Conservation (phyloP, 495 filamentous ascomycete genomes). For the Parathielavia appendiculata region DNA sequence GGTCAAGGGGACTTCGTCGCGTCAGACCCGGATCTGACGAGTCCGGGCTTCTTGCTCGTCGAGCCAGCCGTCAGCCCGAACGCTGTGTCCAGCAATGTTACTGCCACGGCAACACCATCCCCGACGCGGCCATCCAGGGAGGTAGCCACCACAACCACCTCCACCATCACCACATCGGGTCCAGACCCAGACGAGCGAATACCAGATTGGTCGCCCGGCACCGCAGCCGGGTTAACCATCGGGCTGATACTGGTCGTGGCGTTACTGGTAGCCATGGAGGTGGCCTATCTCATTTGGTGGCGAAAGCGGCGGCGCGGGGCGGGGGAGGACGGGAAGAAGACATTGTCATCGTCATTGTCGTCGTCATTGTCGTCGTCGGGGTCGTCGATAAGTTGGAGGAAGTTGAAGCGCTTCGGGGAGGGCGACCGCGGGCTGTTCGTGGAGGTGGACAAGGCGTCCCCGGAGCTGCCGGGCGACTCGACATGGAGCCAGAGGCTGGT, state of each 20-base stretch:
- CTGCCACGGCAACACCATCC: background rate
- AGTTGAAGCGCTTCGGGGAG: background rate
- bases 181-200: background rate
- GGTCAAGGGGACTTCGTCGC: constrained; percentile 3
- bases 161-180: background rate
- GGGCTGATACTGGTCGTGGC: constrained; percentile 14
- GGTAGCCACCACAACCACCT: background rate
- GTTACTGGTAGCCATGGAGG: constrained; percentile 7
- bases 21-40: constrained; percentile 15
- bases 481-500: constrained; percentile 11
- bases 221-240: constrained; percentile 13
- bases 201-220: background rate
- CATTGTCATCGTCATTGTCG: background rate
- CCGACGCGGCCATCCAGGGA: background rate
- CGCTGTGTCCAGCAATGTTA: background rate
- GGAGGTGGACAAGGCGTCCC: constrained; percentile 12
- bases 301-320: constrained; percentile 11
- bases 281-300: constrained; percentile 17
- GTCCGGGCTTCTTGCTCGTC: constrained; percentile 17
- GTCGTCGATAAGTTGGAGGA: background rate
- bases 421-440: constrained; percentile 12
- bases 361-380: no score
- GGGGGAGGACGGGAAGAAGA: background rate
- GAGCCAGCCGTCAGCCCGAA: background rate
- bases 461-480: constrained; percentile 13